phyloP scores from a whole-genome alignment of 129 eudicot species.

The Silybum marianum region DNA sequence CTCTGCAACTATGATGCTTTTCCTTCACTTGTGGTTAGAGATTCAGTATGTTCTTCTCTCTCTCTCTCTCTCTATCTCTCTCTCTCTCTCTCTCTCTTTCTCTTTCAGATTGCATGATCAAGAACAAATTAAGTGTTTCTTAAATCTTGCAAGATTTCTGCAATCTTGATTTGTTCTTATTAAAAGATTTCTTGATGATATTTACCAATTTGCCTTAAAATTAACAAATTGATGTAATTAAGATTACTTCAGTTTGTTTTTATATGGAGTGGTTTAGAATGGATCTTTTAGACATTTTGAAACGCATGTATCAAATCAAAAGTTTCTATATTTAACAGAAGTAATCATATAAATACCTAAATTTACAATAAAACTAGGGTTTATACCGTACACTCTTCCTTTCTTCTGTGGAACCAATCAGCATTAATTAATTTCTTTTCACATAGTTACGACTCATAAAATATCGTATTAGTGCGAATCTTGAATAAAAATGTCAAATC shows the following conservation, averaged over 20 bases:
- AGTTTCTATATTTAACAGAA: neutral
- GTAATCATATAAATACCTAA: neutral
- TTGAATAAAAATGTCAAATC: conserved; percentile 8
- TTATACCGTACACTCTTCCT: neutral
- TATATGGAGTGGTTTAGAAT: neutral
- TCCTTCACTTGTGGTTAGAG: conserved; percentile 52
- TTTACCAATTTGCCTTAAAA: neutral
- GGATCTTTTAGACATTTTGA: neutral
- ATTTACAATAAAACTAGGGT: conserved; percentile 11
- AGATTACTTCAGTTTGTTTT: neutral
- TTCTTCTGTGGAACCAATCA: neutral
- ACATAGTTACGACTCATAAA: neutral
- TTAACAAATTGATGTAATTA: neutral
- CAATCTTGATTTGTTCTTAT: conserved; percentile 1
- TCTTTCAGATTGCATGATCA: neutral
- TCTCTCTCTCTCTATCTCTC: conserved; percentile 22
- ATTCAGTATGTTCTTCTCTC: conserved; percentile 39
- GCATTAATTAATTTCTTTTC: neutral
- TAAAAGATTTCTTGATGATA: neutral
- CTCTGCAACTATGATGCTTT: conserved; percentile 42
- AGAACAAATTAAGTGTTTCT: conserved; percentile 14
- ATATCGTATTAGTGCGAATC: neutral
- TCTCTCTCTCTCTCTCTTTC: neutral
- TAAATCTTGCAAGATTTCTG: neutral
- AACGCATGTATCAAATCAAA: neutral